Evolutionary conservation across 768 basidiomycete genomes (phyloP).

Genomic region (Russula sp.): DNA sequence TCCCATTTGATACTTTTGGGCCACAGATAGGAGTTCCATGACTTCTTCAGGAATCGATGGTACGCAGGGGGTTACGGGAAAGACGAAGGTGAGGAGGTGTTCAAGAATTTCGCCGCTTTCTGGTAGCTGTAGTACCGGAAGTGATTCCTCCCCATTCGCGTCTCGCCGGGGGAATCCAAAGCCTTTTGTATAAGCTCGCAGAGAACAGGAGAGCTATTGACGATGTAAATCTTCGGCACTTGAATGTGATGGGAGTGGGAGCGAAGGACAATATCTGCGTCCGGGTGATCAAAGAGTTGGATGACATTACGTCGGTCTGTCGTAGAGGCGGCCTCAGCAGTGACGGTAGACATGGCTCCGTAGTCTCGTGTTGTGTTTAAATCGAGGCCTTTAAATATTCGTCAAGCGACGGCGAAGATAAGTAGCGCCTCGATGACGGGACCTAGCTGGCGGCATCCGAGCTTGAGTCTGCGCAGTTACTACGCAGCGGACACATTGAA

Average conservation of each 20-base stretch:
- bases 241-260: no score
- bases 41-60: neutral
- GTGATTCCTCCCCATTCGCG: neutral
- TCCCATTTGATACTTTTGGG: constrained; percentile 14
- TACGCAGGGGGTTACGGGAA: constrained; percentile 1
- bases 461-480: no score
- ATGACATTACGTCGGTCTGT: no score
- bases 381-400: neutral
- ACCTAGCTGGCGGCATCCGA: no score
- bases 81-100: constrained; percentile 17
- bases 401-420: neutral
- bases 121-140: neutral
- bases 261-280: no score
- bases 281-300: no score
- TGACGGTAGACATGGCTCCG: no score
- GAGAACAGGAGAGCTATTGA: constrained; percentile 44
- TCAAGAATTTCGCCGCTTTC: constrained; percentile 4
- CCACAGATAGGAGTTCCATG: constrained; percentile 10
- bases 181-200: neutral
- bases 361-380: no score
- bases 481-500: no score
- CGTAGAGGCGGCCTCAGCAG: no score
- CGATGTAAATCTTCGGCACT: constrained; percentile 33
- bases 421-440: no score
- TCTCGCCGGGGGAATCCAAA: neutral